These are phyloP conservation scores for Phaeotremella skinneri DNA, from an alignment of 768 basidiomycete species.

Conservation along the genomic window DNA sequence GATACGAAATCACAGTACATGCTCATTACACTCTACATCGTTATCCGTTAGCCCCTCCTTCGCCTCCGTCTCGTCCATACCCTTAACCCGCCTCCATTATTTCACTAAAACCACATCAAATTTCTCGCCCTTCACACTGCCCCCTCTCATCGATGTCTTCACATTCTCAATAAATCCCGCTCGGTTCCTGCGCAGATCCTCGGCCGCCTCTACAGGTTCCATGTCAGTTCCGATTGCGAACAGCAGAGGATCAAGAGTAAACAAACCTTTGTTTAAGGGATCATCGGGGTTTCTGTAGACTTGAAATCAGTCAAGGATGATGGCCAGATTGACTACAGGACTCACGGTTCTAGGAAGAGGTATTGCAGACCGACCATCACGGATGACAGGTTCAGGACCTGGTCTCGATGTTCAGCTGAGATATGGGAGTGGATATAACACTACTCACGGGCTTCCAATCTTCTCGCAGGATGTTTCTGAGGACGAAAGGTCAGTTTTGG, in stretches of 20 bases:
- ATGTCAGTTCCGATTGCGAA: constrained; percentile 22
- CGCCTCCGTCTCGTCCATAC: neutral
- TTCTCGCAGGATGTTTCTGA: constrained; percentile 85
- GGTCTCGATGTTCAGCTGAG: neutral
- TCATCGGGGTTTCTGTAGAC: constrained; percentile 83
- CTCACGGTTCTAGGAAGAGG: constrained; percentile 85
- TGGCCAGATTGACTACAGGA: no score
- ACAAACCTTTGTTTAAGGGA: constrained; percentile 91
- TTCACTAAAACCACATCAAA: constrained; percentile 67
- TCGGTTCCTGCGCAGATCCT: constrained; percentile 85
- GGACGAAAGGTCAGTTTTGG: constrained; percentile 7
- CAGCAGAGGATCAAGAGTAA: constrained; percentile 3
- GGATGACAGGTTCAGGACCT: constrained; percentile 84
- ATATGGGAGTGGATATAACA: neutral
- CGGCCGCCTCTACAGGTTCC: constrained; percentile 76
- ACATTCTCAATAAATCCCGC: constrained; percentile 82
- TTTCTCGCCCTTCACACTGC: constrained; percentile 68
- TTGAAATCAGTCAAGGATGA: neutral
- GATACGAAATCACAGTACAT: no score
- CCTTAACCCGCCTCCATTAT: constrained; percentile 5
- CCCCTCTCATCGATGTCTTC: constrained; percentile 80
- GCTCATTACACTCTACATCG: no score
- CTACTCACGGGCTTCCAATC: constrained; percentile 88
- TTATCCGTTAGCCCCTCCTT: no score
- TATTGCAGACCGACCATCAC: constrained; percentile 99